A percentile compares a stretch with the other conserved stretches of the same genome.
These are phyloP conservation scores for Cladobotryum mycophilum DNA, from an alignment of 2,329 filamentous ascomycete species.

Conservation along the genomic window DNA sequence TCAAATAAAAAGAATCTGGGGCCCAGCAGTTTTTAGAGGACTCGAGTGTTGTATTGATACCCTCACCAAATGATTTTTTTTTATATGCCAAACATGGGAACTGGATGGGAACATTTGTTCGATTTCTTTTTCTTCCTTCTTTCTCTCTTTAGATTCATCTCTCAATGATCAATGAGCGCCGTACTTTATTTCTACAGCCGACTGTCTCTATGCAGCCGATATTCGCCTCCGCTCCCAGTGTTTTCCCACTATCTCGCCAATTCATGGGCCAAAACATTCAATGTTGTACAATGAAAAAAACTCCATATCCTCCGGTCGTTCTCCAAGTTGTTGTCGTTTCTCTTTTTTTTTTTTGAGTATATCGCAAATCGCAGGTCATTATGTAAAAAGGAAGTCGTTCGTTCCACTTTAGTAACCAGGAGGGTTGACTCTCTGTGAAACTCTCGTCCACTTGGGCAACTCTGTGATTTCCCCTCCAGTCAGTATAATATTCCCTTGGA, in stretches of 20 bases:
- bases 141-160: slow-evolving; percentile 2
- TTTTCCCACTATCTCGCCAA: slow-evolving; percentile 5
- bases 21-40: background rate
- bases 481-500: background rate
- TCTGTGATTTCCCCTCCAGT: slow-evolving; percentile 40
- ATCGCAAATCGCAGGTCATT: slow-evolving; percentile 2
- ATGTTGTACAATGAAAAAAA: slow-evolving; percentile 24
- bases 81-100: background rate
- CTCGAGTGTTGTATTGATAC: background rate
- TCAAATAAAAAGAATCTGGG: background rate
- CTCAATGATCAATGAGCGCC: slow-evolving; percentile 4
- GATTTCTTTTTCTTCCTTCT: background rate
- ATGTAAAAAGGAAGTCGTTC: background rate
- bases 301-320: slow-evolving; percentile 5
- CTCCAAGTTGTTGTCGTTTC: background rate
- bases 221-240: background rate
- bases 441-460: slow-evolving; percentile 87
- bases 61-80: background rate
- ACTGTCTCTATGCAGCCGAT: background rate
- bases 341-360: background rate
- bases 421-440: slow-evolving; percentile 89
- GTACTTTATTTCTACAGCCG: slow-evolving; percentile 19
- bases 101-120: background rate
- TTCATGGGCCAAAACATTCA: slow-evolving; percentile 13
- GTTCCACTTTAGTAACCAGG: slow-evolving; percentile 67